Evolutionary conservation across 176 grass and related monocot genomes (phyloP).

Genomic region (Zizania latifolia): DNA sequence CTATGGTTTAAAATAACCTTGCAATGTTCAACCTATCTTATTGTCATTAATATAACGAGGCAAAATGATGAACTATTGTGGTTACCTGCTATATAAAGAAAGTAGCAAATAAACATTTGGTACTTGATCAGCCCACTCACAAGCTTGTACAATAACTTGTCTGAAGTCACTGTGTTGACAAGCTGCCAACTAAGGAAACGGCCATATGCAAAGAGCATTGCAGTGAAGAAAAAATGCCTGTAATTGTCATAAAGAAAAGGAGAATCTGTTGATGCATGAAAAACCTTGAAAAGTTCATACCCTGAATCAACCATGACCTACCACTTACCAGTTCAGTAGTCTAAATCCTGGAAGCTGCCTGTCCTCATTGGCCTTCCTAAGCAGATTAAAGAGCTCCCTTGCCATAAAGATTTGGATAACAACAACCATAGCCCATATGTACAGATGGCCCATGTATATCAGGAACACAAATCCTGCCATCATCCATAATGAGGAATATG

Average conservation of each 20-base stretch:
- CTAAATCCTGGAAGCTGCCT: constrained; percentile 80
- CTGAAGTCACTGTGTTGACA: constrained; percentile 81
- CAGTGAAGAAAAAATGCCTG: constrained; percentile 96
- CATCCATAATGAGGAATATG: constrained; percentile 89
- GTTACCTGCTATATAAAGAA: constrained; percentile 91
- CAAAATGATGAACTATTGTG: neutral
- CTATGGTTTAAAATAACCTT: neutral
- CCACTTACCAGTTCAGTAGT: constrained; percentile 67
- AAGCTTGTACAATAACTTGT: constrained; percentile 73
- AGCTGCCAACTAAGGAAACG: constrained; percentile 85
- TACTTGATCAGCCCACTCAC: constrained; percentile 79
- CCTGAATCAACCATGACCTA: neutral
- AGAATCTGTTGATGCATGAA: neutral
- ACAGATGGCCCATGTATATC: constrained; percentile 84
- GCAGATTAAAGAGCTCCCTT: constrained; percentile 78
- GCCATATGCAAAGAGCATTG: constrained; percentile 77
- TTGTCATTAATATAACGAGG: neutral
- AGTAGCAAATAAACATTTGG: constrained; percentile 96
- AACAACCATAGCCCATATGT: constrained; percentile 84
- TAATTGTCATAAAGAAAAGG: neutral
- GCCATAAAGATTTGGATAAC: constrained; percentile 93
- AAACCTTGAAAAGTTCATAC: neutral
- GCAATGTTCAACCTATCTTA: neutral
- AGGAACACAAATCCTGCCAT: constrained; percentile 60
- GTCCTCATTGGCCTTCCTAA: constrained; percentile 65